Evolutionary conservation across 169 alveolate genomes (phyloP).

Genomic region (Sarcocystis neurona): DNA sequence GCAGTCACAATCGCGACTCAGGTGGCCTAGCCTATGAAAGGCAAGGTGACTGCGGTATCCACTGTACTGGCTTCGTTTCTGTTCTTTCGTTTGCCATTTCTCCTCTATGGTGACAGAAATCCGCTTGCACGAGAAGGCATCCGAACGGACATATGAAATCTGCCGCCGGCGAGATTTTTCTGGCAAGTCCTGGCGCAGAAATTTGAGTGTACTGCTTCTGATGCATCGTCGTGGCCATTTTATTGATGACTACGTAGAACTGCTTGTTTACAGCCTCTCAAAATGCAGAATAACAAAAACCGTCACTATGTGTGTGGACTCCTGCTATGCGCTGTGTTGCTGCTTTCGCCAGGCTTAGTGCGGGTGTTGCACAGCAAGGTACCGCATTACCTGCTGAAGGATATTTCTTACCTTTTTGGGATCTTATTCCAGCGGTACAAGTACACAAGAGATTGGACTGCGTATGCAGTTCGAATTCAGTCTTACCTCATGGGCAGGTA

Average conservation of each 20-base stretch:
- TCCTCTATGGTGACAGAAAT: conserved; percentile 20
- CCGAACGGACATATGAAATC: conserved; percentile 30
- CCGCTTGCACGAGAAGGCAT: conserved; percentile 43
- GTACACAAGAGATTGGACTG: conserved; percentile 37
- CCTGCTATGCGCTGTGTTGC: too few species aligned
- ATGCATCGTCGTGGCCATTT: neutral
- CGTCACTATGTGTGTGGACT: too few species aligned
- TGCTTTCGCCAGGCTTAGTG: neutral
- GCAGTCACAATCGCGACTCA: too few species aligned
- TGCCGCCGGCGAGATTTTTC: conserved; percentile 46
- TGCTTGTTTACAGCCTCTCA: too few species aligned
- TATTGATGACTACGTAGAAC: too few species aligned
- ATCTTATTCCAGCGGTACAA: conserved; percentile 9
- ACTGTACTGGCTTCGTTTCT: too few species aligned
- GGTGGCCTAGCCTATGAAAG: too few species aligned
- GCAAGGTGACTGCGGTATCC: too few species aligned
- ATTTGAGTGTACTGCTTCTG: neutral
- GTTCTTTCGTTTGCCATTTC: too few species aligned
- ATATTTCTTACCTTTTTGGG: conserved; percentile 33
- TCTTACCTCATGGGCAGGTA: conserved; percentile 41
- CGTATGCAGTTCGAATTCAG: conserved; percentile 23
- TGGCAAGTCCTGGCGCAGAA: neutral
- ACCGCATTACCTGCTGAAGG: conserved; percentile 40
- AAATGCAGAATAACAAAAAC: too few species aligned
- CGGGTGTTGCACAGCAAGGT: conserved; percentile 36